These are phyloP conservation scores for Heritiera littoralis DNA, from an alignment of 345 rosid genomes.

Conservation along the genomic window DNA sequence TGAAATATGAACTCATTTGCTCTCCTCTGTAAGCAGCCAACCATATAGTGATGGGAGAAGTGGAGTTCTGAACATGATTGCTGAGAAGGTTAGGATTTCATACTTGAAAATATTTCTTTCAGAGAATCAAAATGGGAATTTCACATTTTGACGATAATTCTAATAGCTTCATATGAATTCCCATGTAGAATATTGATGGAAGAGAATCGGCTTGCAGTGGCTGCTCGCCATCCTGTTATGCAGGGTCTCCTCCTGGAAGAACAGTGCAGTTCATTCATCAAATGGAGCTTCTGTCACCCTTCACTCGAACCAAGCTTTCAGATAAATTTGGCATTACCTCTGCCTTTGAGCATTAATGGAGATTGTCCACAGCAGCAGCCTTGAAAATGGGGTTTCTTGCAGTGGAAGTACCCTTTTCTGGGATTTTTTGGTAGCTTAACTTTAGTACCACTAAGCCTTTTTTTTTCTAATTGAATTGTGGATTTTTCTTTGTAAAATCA, in stretches of 20 bases:
- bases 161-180: constrained; percentile 1
- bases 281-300: constrained; percentile 64
- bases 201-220: constrained; percentile 40
- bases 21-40: constrained; percentile 42
- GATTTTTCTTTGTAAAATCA: not conserved
- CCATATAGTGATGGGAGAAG: constrained; percentile 42
- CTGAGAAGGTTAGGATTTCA: constrained; percentile 44
- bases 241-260: constrained; percentile 85
- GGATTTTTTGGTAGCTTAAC: constrained; percentile 11
- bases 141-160: not conserved
- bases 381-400: constrained; percentile 6
- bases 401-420: not conserved
- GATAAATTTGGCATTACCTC: constrained; percentile 42
- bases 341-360: constrained; percentile 21
- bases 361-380: not conserved
- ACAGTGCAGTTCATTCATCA: constrained; percentile 63
- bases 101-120: not conserved
- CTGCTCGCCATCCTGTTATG: constrained; percentile 44
- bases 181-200: constrained; percentile 37
- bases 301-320: constrained; percentile 55
- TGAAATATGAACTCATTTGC: constrained; percentile 16
- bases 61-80: constrained; percentile 41
- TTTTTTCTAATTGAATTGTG: not conserved
- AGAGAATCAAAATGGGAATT: not conserved
- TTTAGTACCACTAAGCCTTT: not conserved